Base-by-base conservation (phyloP, 768 basidiomycete genomes). In the Pisolithus orientalis region DNA sequence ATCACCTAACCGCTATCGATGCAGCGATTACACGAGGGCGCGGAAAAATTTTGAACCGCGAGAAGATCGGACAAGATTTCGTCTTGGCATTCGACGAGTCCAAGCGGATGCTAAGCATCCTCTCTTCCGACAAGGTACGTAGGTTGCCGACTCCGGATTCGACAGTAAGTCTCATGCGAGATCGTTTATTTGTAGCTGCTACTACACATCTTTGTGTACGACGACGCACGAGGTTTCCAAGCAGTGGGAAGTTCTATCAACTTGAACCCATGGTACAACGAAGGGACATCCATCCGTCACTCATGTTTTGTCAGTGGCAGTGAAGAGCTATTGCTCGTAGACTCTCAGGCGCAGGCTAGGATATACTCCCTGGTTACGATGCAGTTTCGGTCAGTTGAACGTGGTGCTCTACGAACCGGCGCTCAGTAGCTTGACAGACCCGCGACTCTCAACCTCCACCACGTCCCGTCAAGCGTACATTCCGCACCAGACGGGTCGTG, bases 31-130 rank as follows among this genome's bases (percentile, higher is more conserved):
- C 34, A 0, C 58, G 59, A 6, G 51, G 59, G 1, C 50, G 51
- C 6, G 62, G 66, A 32, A 74, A 73, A 47, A 31, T 17, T 0
- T 60, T 82, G 13, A 68, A 72, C 50, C 70, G 69, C 6, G 73
- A 76, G 52, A 80, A 75, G 58, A 69, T 80, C 13, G 80, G 77
- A 0, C 60, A 68, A 3, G 67, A 74, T 6, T 68, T 72, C 44
- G n/a, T 77, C 7, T 48, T 82, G 4, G 70, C 81, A 0, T 80
- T 74, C 53, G 80, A 84, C 44, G 80, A 83, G 56, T 61, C 67
- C 9, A 78, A 73, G 54, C 72, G 75, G 2, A 72, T 77, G 62
- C 57, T 84, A 17, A 72, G 73, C 0, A 52, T 82, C 0, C 75
- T 79, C 50, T 66, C 73, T 5, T 59, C 70, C 0, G 66, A 65